A percentile compares a stretch with the other conserved stretches of the same genome.
Conservation (phyloP, 129 eudicot genomes). For the Flaveria bidentis region DNA sequence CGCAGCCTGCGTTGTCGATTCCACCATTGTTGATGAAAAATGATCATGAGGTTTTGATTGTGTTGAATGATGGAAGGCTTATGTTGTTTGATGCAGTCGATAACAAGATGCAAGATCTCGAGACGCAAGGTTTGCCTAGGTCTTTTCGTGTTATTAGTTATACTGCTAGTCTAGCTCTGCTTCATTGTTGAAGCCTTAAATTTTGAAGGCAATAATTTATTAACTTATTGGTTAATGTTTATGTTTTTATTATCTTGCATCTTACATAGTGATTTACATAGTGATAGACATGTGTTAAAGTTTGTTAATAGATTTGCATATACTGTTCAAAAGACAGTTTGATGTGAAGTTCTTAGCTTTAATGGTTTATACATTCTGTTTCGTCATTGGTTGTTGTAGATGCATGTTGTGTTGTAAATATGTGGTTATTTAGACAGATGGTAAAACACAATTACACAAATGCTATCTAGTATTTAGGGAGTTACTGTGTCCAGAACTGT, state of each 20-base stretch:
- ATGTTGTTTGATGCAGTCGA: constrained; percentile 32
- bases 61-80: constrained; percentile 34
- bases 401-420: not conserved
- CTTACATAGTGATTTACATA: constrained; percentile 4
- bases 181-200: constrained; percentile 27
- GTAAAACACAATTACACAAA: too few relatives aligned
- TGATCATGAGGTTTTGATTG: constrained; percentile 36
- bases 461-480: too few relatives aligned
- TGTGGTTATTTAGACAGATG: not conserved
- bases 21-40: constrained; percentile 39
- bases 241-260: constrained; percentile 4
- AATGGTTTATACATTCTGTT: not conserved
- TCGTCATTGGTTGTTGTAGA: constrained; percentile 2
- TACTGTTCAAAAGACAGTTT: not conserved
- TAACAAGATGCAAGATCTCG: constrained; percentile 30
- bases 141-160: constrained; percentile 33
- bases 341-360: constrained; percentile 21
- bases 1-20: constrained; percentile 13
- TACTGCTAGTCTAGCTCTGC: constrained; percentile 45
- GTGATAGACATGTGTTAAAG: not conserved
- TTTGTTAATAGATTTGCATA: constrained; percentile 8
- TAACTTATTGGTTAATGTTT: not conserved
- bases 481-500: too few relatives aligned
- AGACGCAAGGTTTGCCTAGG: constrained; percentile 32
- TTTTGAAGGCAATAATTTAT: constrained; percentile 1